Conservation (phyloP, 2,329 filamentous ascomycete genomes). For the Cryphonectria nitschkei region DNA sequence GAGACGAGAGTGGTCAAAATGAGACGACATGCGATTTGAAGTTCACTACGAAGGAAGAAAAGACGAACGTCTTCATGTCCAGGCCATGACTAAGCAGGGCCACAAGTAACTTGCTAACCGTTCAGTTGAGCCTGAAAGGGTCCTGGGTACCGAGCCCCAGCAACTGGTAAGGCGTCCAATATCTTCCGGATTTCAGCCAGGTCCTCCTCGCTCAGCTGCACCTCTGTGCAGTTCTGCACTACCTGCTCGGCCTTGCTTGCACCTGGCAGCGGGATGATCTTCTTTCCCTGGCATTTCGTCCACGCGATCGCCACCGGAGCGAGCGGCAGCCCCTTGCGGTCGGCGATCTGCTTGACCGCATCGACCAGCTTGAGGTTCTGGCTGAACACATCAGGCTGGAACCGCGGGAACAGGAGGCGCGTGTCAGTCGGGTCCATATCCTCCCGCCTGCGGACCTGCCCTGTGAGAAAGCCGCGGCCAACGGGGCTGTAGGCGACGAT, state of each 20-base stretch:
- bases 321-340: slow-evolving; percentile 61
- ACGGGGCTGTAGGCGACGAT: slow-evolving; percentile 50
- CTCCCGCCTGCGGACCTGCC: slow-evolving; percentile 52
- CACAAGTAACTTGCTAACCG: slow-evolving; percentile 8
- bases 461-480: slow-evolving; percentile 56
- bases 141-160: slow-evolving; percentile 51
- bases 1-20: neutral
- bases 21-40: neutral
- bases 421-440: slow-evolving; percentile 60
- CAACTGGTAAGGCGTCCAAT: slow-evolving; percentile 50
- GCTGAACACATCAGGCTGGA: slow-evolving; percentile 62
- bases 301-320: slow-evolving; percentile 71
- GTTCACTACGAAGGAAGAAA: no score
- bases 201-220: slow-evolving; percentile 55
- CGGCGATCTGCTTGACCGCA: slow-evolving; percentile 60
- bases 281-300: slow-evolving; percentile 58
- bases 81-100: no score
- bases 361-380: slow-evolving; percentile 66
- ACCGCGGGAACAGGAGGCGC: slow-evolving; percentile 57
- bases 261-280: slow-evolving; percentile 65
- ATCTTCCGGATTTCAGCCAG: slow-evolving; percentile 54
- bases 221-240: slow-evolving; percentile 58
- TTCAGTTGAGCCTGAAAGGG: slow-evolving; percentile 14
- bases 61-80: neutral
- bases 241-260: slow-evolving; percentile 60